These are phyloP conservation scores for Xylaria sp. DNA, from an alignment of 2,329 filamentous ascomycete species.

Conservation along the genomic window DNA sequence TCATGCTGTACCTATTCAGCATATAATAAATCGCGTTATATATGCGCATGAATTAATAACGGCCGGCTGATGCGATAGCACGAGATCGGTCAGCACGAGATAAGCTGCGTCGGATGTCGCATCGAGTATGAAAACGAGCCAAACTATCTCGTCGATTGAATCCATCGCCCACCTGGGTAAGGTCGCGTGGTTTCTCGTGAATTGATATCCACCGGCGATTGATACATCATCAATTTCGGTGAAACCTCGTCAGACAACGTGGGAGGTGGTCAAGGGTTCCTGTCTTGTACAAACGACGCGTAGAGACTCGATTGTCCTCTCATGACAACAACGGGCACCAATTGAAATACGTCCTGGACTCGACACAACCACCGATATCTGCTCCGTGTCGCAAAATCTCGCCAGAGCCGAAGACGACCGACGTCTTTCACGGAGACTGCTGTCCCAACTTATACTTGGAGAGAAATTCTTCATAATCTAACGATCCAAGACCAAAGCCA, in stretches of 20 bases:
- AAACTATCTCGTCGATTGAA: not conserved
- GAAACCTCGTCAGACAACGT: not conserved
- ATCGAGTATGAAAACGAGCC: not conserved
- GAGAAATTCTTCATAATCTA: not conserved
- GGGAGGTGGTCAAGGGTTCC: not conserved
- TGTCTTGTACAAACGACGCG: not conserved
- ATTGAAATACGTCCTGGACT: not conserved
- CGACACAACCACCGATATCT: not conserved
- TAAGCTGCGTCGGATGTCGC: not conserved
- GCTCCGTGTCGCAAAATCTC: not conserved
- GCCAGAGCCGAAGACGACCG: not conserved
- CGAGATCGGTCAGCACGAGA: not conserved
- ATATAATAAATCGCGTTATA: constrained; percentile 4
- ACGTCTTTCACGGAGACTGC: not conserved
- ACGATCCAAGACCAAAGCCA: not conserved
- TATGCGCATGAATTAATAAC: constrained; percentile 4
- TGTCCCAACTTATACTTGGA: not conserved
- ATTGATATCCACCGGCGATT: not conserved
- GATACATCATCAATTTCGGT: not conserved
- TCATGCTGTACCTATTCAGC: not conserved
- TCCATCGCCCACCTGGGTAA: not conserved
- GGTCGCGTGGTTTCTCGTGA: not conserved
- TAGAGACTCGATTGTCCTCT: not conserved
- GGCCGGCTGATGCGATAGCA: constrained; percentile 4
- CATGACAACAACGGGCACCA: not conserved